These are phyloP conservation scores for Xylogone sp. DNA, from an alignment of 2,329 filamentous ascomycete genomes.

Conservation along the genomic window DNA sequence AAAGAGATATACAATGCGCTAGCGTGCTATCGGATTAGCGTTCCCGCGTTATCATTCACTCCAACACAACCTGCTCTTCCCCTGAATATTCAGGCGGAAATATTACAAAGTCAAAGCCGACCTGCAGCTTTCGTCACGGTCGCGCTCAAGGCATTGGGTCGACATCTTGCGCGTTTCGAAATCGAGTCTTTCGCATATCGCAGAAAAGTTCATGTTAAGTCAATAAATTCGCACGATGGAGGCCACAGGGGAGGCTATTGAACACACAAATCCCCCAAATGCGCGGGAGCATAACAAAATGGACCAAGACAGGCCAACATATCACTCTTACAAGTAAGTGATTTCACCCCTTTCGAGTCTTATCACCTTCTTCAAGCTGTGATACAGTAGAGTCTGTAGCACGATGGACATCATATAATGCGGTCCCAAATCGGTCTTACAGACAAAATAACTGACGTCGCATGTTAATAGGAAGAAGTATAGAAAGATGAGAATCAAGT, in stretches of 20 bases:
- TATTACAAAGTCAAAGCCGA: not conserved
- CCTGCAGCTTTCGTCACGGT: not conserved
- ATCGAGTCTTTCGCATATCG: not conserved
- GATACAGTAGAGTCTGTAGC: too few species aligned
- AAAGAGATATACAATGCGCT: not conserved
- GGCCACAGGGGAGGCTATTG: constrained; percentile 1
- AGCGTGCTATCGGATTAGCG: not conserved
- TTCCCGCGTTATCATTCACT: not conserved
- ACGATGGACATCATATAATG: not conserved
- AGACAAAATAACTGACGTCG: constrained; percentile 35
- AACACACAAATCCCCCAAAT: not conserved
- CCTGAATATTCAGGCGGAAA: not conserved
- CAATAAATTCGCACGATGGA: constrained; percentile 7
- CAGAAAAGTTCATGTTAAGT: not conserved
- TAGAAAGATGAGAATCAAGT: constrained; percentile 78
- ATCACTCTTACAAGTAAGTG: constrained; percentile 34
- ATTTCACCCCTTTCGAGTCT: too few species aligned
- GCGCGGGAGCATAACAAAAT: constrained; percentile 12
- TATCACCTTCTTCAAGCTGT: too few species aligned
- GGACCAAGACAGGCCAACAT: constrained; percentile 13
- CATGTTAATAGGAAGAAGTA: constrained; percentile 91
- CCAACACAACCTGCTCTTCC: not conserved
- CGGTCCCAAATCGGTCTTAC: not conserved
- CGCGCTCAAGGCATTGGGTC: not conserved
- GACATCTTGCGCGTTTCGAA: not conserved